These are phyloP conservation scores for Cytospora chrysosperma DNA, from an alignment of 2,329 filamentous ascomycete species.

Conservation along the genomic window DNA sequence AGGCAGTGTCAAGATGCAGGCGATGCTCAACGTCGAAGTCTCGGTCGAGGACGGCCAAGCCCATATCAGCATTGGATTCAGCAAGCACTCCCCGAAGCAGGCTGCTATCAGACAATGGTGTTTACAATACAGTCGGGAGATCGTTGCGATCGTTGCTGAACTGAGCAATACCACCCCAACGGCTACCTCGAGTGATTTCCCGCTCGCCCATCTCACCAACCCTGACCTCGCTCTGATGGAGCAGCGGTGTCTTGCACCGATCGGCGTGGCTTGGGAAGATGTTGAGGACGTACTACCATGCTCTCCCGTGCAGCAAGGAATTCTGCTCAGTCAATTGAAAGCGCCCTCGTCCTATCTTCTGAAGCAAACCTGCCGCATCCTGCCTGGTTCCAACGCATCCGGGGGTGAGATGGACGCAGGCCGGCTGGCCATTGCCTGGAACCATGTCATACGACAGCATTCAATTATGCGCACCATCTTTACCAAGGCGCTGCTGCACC, in stretches of 20 bases:
- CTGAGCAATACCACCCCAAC: slow-evolving; percentile 26
- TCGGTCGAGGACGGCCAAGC: background rate
- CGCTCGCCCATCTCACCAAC: slow-evolving; percentile 35
- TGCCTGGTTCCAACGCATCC: too few relatives aligned
- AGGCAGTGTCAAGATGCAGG: slow-evolving; percentile 24
- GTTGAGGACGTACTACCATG: slow-evolving; percentile 40
- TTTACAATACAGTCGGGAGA: background rate
- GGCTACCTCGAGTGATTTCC: slow-evolving; percentile 36
- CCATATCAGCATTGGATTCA: background rate
- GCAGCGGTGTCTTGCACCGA: slow-evolving; percentile 13
- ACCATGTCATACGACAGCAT: slow-evolving; percentile 32
- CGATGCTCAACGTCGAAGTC: background rate
- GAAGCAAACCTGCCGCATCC: too few relatives aligned
- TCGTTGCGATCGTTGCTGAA: slow-evolving; percentile 21
- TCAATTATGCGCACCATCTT: slow-evolving; percentile 35
- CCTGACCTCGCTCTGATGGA: slow-evolving; percentile 27
- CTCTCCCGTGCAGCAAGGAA: slow-evolving; percentile 39
- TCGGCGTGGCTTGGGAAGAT: slow-evolving; percentile 26
- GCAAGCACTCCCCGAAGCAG: background rate
- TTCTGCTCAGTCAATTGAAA: slow-evolving; percentile 36
- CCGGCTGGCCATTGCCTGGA: slow-evolving; percentile 27
- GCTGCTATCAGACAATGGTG: background rate
- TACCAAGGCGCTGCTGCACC: slow-evolving; percentile 30
- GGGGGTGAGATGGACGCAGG: slow-evolving; percentile 15
- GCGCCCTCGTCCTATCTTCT: slow-evolving; percentile 30